Base-by-base conservation (phyloP, 495 filamentous ascomycete species). In the Neurospora discreta region DNA sequence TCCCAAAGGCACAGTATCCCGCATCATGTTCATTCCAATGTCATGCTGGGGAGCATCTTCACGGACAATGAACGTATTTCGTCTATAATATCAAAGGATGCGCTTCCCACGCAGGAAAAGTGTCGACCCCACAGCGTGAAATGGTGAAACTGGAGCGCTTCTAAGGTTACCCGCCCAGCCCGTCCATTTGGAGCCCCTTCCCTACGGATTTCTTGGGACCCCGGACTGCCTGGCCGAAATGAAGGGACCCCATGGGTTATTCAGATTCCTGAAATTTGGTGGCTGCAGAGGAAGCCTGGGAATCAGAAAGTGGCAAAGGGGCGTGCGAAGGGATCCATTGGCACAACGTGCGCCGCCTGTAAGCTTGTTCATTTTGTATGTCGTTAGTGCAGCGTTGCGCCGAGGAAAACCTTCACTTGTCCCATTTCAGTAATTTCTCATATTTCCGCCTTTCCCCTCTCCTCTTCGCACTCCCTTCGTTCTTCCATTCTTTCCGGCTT, bases 381-480 rank as follows among this genome's bases (percentile, higher is more conserved):
- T 33, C 43, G 69, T 60, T 70, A n/a, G 69, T 70, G 39, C 69
- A 70, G 39, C 39, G 69, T 70, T 46, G 69, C 39, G 30, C 39
- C 43, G 39, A 18, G 20, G 20, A 20, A 58, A 70, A 36, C 52
- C 7, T 70, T 44, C 69, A 70, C 40, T 70, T 70, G 15, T 70
- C 69, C 69, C 30, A 33, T 70, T 70, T 70, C n/a, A 60, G 39
- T 38, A 58, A 30, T 70, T 70, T 70, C 69, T 70, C 39, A 41
- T 52, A 69, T 69, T 41, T n/a, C 43, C 38, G 30, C 70, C n/a
- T 71, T 65, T 13, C 40, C 30, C 44, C n/a, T 18, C 46, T 68
- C 44, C 36, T 60, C 72, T 70, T 41, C 40, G 23, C 69, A 58
- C 68, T 43, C 69, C 75, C 69, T 73, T 71, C 68, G 71, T 74